phyloP scores from a whole-genome alignment of 2,329 filamentous ascomycete species.

The Metarhizium album region DNA sequence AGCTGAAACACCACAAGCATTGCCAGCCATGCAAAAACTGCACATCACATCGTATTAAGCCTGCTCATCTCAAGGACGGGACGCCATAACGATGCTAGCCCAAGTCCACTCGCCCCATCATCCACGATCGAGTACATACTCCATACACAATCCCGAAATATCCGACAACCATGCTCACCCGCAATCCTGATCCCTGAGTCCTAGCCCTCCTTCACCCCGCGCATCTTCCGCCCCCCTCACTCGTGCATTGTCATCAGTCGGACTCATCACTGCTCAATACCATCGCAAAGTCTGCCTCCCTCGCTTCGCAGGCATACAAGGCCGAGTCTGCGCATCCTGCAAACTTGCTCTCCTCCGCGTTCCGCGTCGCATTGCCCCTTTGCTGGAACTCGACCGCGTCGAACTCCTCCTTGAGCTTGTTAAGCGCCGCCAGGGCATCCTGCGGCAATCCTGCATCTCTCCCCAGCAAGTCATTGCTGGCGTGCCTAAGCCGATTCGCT shows the following conservation, averaged over 20 bases:
- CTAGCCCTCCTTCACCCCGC: too few relatives aligned
- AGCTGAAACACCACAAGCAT: too few relatives aligned
- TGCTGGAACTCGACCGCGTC: slow-evolving; percentile 7
- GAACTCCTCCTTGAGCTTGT: slow-evolving; percentile 9
- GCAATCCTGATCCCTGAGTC: too few relatives aligned
- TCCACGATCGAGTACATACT: too few relatives aligned
- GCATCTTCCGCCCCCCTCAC: not conserved
- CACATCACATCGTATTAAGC: too few relatives aligned
- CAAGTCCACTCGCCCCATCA: too few relatives aligned
- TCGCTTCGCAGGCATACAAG: slow-evolving; percentile 13
- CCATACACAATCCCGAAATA: too few relatives aligned
- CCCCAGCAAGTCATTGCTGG: not conserved
- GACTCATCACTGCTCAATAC: not conserved
- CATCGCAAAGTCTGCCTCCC: slow-evolving; percentile 10
- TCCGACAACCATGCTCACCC: too few relatives aligned
- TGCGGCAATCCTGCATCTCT: not conserved
- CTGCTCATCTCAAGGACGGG: too few relatives aligned
- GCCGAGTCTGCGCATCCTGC: slow-evolving; percentile 17
- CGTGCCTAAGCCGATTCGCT: slow-evolving; percentile 10
- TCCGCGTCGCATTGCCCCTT: slow-evolving; percentile 9
- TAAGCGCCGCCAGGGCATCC: slow-evolving; percentile 5
- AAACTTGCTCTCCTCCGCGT: slow-evolving; percentile 13
- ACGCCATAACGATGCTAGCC: too few relatives aligned
- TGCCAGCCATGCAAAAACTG: too few relatives aligned
- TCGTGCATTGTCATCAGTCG: too few relatives aligned